A percentile compares a stretch with the other conserved stretches of the same genome.
Conservation (phyloP, 2,329 filamentous ascomycete species). For the Ascochyta lentis region DNA sequence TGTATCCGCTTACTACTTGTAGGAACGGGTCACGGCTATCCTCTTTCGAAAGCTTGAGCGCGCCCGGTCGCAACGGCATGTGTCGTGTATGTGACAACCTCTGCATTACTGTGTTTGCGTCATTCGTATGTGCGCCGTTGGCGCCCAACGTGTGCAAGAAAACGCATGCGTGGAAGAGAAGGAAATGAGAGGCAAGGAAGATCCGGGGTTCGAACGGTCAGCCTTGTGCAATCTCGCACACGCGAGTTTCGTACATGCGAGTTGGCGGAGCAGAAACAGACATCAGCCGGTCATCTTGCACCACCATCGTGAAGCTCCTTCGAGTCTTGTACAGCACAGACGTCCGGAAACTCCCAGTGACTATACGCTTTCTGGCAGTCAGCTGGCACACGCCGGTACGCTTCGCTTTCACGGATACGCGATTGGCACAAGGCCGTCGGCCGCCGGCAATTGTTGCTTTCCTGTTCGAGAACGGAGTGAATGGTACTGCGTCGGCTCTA, state of each 20-base stretch:
- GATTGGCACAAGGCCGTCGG: conserved; percentile 2
- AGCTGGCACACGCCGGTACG: background rate
- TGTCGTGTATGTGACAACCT: conserved; percentile 19
- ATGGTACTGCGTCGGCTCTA: conserved; percentile 12
- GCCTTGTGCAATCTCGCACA: conserved; percentile 27
- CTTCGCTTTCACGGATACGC: background rate
- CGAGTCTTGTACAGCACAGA: conserved; percentile 8
- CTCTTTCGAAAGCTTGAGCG: background rate
- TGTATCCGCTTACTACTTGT: conserved; percentile 3
- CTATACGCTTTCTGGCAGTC: conserved; percentile 5
- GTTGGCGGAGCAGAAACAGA: conserved; percentile 8
- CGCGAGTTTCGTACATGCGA: conserved; percentile 14
- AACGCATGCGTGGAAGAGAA: conserved; percentile 25
- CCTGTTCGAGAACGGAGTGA: conserved; percentile 29
- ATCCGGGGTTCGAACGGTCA: conserved; percentile 27
- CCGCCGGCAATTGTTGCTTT: conserved; percentile 9
- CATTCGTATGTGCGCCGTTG: conserved; percentile 16
- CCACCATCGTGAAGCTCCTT: conserved; percentile 15
- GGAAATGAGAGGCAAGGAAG: conserved; percentile 24
- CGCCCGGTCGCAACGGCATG: conserved; percentile 32
- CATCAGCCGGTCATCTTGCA: conserved; percentile 21
- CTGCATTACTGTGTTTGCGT: conserved; percentile 14
- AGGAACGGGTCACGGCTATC: conserved; percentile 2
- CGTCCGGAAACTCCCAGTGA: conserved; percentile 4
- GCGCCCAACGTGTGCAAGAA: conserved; percentile 18